Evolutionary conservation across 2,329 filamentous ascomycete genomes (phyloP).

Genomic region (Venturia aucupariae): DNA sequence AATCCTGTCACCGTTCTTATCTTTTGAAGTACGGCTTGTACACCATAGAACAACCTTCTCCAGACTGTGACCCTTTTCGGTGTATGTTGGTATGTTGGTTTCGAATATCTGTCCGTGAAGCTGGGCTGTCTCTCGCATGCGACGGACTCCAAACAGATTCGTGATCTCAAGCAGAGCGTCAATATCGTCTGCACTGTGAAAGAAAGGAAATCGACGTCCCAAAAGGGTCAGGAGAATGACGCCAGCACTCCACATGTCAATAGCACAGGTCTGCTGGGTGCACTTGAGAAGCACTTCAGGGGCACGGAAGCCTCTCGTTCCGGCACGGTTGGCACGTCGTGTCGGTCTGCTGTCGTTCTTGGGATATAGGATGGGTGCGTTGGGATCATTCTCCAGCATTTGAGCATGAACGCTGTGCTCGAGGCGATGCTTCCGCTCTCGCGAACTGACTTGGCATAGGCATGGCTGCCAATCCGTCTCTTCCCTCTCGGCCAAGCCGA

Average conservation of each 20-base stretch:
- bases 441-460: slow-evolving; percentile 60
- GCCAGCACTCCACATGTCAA: slow-evolving; percentile 94
- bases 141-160: slow-evolving; percentile 78
- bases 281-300: slow-evolving; percentile 97
- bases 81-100: slow-evolving; percentile 84
- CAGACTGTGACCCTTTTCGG: slow-evolving; percentile 72
- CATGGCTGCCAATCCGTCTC: slow-evolving; percentile 70
- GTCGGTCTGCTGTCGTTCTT: slow-evolving; percentile 66
- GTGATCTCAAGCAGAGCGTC: slow-evolving; percentile 97
- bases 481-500: slow-evolving; percentile 78
- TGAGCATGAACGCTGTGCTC: slow-evolving; percentile 51
- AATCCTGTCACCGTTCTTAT: slow-evolving; percentile 40
- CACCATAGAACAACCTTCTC: slow-evolving; percentile 96
- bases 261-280: slow-evolving; percentile 81
- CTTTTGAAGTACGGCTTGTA: slow-evolving; percentile 62
- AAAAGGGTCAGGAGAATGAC: slow-evolving; percentile 96
- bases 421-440: slow-evolving; percentile 50
- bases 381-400: slow-evolving; percentile 29
- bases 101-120: slow-evolving; percentile 89
- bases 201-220: slow-evolving; percentile 89
- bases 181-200: slow-evolving; percentile 96
- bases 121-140: slow-evolving; percentile 74
- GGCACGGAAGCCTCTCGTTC: slow-evolving; percentile 89
- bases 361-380: slow-evolving; percentile 56
- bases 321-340: slow-evolving; percentile 84